Conservation (phyloP, 352 stramenopile genomes). For the Pythium periplocum region DNA sequence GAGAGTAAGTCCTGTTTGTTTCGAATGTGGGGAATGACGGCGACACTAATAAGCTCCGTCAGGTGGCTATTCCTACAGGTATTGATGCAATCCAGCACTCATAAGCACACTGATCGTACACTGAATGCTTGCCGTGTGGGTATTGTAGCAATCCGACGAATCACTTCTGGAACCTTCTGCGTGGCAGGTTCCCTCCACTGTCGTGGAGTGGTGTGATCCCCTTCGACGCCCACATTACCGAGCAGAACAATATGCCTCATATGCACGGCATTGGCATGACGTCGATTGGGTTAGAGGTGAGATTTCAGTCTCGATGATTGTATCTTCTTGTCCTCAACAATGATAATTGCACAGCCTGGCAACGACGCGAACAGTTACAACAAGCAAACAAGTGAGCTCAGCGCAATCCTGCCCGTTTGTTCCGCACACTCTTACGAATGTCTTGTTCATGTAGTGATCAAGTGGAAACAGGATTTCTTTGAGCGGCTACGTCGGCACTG, state of each 20-base stretch:
- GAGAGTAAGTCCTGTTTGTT: constrained; percentile 27
- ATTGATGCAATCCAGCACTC: neutral
- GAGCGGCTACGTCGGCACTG: constrained; percentile 46
- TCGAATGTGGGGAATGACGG: neutral
- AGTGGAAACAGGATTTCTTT: constrained; percentile 20
- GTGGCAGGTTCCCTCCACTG: constrained; percentile 45
- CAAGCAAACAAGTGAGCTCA: constrained; percentile 54
- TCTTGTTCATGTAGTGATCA: constrained; percentile 6
- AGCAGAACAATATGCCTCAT: constrained; percentile 72
- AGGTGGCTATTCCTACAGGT: constrained; percentile 65
- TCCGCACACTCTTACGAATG: neutral
- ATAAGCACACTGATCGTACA: constrained; percentile 2
- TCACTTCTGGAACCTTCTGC: constrained; percentile 85
- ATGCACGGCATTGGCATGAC: constrained; percentile 72
- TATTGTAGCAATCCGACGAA: constrained; percentile 79
- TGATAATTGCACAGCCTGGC: constrained; percentile 37
- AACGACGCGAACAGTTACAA: constrained; percentile 81
- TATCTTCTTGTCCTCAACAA: neutral
- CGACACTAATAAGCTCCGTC: neutral
- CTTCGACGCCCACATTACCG: constrained; percentile 36
- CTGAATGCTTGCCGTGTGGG: neutral
- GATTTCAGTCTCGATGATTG: neutral
- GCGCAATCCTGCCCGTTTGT: constrained; percentile 7
- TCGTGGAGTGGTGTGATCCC: constrained; percentile 66
- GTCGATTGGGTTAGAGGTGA: constrained; percentile 77